Evolutionary conservation across 129 eudicot species (phyloP).

Genomic region (Chrysanthemum makinoi): DNA sequence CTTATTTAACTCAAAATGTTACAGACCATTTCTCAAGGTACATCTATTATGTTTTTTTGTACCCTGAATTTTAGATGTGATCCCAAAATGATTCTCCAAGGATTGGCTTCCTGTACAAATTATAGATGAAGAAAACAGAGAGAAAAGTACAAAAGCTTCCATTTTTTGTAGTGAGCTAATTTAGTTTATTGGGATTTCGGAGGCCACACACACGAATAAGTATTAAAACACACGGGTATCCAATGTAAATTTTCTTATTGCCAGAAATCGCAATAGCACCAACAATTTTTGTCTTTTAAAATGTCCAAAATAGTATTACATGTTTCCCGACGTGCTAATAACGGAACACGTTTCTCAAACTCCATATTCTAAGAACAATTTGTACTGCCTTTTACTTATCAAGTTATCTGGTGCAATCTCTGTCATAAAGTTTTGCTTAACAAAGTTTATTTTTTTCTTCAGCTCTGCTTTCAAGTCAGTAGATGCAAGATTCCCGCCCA

Average conservation of each 20-base stretch:
- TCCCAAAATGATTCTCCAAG: neutral
- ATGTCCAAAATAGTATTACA: neutral
- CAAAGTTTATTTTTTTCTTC: constrained; percentile 18
- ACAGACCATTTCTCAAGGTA: constrained; percentile 70
- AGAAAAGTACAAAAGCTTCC: neutral
- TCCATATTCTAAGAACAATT: neutral
- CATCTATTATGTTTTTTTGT: neutral
- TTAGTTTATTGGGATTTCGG: no score
- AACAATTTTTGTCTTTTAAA: neutral
- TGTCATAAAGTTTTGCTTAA: neutral
- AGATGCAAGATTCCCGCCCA: constrained; percentile 48
- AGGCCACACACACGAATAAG: no score
- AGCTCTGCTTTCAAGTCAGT: constrained; percentile 69
- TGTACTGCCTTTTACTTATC: neutral
- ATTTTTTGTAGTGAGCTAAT: neutral
- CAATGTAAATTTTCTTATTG: neutral
- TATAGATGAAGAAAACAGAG: no score
- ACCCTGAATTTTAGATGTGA: constrained; percentile 6
- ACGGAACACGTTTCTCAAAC: neutral
- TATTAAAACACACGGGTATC: constrained; percentile 1
- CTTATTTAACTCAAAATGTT: constrained; percentile 76
- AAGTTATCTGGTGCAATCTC: neutral
- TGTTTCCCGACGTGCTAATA: neutral
- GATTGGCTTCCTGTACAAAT: neutral
- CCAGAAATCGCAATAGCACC: neutral